These are phyloP conservation scores for Capniomyces stellatus DNA, from an alignment of 371 early-diverging fungal genomes.

Conservation along the genomic window DNA sequence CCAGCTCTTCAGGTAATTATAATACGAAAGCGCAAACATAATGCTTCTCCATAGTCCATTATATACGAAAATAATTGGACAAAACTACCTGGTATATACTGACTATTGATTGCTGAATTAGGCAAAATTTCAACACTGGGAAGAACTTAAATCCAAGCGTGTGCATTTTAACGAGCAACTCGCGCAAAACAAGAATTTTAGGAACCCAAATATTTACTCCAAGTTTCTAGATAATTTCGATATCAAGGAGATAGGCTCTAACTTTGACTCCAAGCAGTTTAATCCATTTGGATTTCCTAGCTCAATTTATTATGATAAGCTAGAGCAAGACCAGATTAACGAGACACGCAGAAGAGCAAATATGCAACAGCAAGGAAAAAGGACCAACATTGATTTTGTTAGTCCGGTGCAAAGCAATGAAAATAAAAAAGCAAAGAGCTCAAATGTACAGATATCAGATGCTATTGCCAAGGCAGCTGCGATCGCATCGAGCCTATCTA, in stretches of 20 bases:
- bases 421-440: background rate
- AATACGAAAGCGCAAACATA: background rate
- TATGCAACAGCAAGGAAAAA: background rate
- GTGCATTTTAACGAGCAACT: background rate
- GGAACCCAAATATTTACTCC: constrained; percentile 1
- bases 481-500: constrained; percentile 9
- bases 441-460: background rate
- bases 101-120: background rate
- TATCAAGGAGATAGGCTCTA: background rate
- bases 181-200: constrained; percentile 1
- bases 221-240: constrained; percentile 3
- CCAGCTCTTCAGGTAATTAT: background rate
- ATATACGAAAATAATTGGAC: background rate
- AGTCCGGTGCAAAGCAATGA: no score
- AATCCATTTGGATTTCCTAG: background rate
- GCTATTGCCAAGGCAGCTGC: background rate
- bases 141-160: background rate
- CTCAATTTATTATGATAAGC: background rate
- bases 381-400: background rate
- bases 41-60: background rate
- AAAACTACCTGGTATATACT: no score
- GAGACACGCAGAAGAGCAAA: background rate
- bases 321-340: background rate
- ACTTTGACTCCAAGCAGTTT: background rate
- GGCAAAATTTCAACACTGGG: background rate